A percentile compares a stretch with the other conserved stretches of the same genome.
These are phyloP conservation scores for Diaporthe eres DNA, from an alignment of 2,329 filamentous ascomycete species.

Conservation along the genomic window DNA sequence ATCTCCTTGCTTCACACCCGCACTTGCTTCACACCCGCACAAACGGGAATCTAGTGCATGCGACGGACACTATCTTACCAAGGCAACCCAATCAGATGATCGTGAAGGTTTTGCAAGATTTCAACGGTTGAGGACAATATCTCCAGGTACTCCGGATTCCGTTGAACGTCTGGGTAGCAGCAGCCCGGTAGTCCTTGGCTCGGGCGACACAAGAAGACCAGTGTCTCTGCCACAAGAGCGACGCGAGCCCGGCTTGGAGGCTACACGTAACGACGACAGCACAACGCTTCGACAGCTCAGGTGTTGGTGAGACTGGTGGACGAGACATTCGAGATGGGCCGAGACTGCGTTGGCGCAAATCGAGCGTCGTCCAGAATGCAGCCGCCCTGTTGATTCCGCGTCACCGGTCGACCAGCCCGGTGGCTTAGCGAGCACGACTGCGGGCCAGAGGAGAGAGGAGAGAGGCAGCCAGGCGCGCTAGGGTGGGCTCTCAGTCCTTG, in stretches of 20 bases:
- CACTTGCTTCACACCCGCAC: background rate
- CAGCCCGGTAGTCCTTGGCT: constrained; percentile 5
- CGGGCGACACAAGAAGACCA: constrained; percentile 21
- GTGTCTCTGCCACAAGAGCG: constrained; percentile 30
- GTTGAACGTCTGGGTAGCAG: constrained; percentile 1
- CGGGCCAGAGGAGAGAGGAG: background rate
- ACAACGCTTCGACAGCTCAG: constrained; percentile 6
- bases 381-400: constrained; percentile 21
- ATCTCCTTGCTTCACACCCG: background rate
- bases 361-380: constrained; percentile 27
- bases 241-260: background rate
- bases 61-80: background rate
- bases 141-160: background rate
- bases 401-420: constrained; percentile 7
- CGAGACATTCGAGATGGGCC: constrained; percentile 11
- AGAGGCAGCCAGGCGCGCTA: background rate
- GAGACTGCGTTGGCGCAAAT: background rate
- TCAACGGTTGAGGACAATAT: constrained; percentile 13
- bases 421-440: constrained; percentile 27
- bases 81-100: constrained; percentile 10
- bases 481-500: constrained; percentile 18
- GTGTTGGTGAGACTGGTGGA: constrained; percentile 30
- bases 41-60: constrained; percentile 8
- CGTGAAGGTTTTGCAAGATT: background rate
- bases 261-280: constrained; percentile 31